phyloP scores from a whole-genome alignment of 805 yeast genomes.

The Metschnikowia kofuensis region DNA sequence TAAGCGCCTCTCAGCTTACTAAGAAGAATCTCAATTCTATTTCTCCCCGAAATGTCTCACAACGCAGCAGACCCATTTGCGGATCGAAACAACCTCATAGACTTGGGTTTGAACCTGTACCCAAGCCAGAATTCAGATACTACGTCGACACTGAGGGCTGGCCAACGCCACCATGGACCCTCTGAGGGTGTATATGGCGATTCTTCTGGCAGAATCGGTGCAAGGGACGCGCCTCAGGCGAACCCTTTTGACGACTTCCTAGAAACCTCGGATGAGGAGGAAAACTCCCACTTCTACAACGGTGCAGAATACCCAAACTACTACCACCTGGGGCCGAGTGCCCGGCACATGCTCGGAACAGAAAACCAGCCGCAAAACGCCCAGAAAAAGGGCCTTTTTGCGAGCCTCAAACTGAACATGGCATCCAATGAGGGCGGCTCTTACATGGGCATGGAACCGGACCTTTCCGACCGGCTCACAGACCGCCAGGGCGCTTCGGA shows the following conservation, averaged over 20 bases:
- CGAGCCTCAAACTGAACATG: constrained; percentile 9
- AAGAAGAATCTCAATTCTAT: too few relatives aligned
- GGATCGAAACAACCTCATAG: constrained; percentile 30
- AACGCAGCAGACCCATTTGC: constrained; percentile 15
- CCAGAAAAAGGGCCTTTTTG: constrained; percentile 24
- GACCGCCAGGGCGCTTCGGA: constrained; percentile 26
- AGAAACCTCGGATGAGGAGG: constrained; percentile 36
- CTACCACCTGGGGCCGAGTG: constrained; percentile 21
- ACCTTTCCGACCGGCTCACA: constrained; percentile 29
- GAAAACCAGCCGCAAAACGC: constrained; percentile 19
- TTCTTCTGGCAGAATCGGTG: background rate
- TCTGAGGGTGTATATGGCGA: background rate
- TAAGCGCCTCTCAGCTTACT: too few relatives aligned
- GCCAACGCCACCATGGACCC: background rate
- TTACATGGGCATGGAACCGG: constrained; percentile 21
- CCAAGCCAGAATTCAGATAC: constrained; percentile 7
- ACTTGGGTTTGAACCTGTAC: constrained; percentile 26
- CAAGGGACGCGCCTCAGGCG: background rate
- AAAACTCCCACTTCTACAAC: constrained; percentile 8
- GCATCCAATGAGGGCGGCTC: constrained; percentile 13
- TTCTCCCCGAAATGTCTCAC: background rate
- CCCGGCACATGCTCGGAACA: constrained; percentile 22
- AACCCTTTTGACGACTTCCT: constrained; percentile 33
- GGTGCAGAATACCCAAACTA: constrained; percentile 7
- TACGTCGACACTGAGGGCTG: constrained; percentile 1